phyloP scores from a whole-genome alignment of 164 flowering plant species.

The Saururus chinensis region DNA sequence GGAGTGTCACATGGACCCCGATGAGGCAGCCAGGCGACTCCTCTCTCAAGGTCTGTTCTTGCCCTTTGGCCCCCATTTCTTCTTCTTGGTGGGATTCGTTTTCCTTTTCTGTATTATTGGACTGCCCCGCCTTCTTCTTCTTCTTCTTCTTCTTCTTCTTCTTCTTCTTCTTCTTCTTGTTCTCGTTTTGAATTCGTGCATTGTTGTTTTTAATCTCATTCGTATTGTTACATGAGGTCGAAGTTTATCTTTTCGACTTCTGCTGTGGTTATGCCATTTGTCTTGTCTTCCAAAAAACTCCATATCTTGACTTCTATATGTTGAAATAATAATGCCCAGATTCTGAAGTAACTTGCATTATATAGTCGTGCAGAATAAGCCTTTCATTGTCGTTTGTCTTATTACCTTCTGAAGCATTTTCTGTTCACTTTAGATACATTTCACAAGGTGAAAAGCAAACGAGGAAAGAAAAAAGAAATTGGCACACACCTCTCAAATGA shows the following conservation, averaged over 20 bases:
- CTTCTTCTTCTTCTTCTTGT: conserved; percentile 4
- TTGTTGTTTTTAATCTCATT: too few species aligned
- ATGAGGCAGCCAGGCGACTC: conserved; percentile 74
- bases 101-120: too few species aligned
- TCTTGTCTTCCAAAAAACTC: too few species aligned
- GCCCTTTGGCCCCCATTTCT: background rate
- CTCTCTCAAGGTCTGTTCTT: conserved; percentile 59
- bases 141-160: background rate
- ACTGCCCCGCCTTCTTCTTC: background rate
- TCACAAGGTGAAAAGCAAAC: conserved; percentile 95
- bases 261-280: too few species aligned
- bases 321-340: too few species aligned
- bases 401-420: conserved; percentile 4
- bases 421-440: conserved; percentile 59
- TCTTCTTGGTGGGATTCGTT: too few species aligned
- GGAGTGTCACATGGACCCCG: conserved; percentile 90
- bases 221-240: too few species aligned
- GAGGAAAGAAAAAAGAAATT: conserved; percentile 92
- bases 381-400: background rate
- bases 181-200: too few species aligned
- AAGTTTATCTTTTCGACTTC: too few species aligned
- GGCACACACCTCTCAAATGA: conserved; percentile 37
- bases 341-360: too few species aligned
- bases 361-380: too few species aligned
- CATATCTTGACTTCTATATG: too few species aligned